These are phyloP conservation scores for Aspergillus terreus DNA, from an alignment of 2,329 filamentous ascomycete genomes.

Conservation along the genomic window DNA sequence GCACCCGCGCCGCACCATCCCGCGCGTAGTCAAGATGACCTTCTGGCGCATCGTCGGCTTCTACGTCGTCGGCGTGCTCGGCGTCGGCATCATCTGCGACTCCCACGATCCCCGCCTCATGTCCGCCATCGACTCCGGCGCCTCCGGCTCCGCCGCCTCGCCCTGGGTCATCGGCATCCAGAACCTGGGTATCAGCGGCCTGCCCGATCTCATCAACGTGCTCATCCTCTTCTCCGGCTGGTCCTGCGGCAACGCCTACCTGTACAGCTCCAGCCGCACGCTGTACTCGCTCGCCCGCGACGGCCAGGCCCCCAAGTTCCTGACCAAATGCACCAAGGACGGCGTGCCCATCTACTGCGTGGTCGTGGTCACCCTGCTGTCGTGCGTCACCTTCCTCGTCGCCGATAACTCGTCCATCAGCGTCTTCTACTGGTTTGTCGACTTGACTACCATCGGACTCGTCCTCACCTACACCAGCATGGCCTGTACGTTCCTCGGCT, in stretches of 20 bases:
- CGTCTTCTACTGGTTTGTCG: constrained; percentile 69
- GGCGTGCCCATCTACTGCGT: constrained; percentile 73
- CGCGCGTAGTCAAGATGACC: constrained; percentile 68
- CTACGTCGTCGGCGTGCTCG: constrained; percentile 69
- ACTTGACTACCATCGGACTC: constrained; percentile 43
- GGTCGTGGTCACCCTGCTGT: constrained; percentile 58
- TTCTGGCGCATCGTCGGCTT: constrained; percentile 74
- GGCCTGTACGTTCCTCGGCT: constrained; percentile 66
- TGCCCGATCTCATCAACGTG: constrained; percentile 70
- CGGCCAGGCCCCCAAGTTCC: constrained; percentile 51
- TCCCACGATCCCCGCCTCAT: constrained; percentile 60
- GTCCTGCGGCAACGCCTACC: constrained; percentile 65
- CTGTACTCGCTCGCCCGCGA: constrained; percentile 48
- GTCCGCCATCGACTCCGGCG: constrained; percentile 53
- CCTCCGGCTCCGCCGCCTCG: constrained; percentile 63
- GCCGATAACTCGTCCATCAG: constrained; percentile 59
- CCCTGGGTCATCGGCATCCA: constrained; percentile 71
- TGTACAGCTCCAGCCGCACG: constrained; percentile 52
- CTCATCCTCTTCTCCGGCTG: constrained; percentile 69
- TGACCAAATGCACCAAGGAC: constrained; percentile 55
- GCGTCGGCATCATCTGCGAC: constrained; percentile 65
- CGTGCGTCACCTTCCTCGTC: constrained; percentile 68
- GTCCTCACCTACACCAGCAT: constrained; percentile 56
- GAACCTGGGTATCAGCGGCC: constrained; percentile 60
- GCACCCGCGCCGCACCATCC: constrained; percentile 66